phyloP scores from a whole-genome alignment of 441 rosid species.

The Metrosideros polymorpha region DNA sequence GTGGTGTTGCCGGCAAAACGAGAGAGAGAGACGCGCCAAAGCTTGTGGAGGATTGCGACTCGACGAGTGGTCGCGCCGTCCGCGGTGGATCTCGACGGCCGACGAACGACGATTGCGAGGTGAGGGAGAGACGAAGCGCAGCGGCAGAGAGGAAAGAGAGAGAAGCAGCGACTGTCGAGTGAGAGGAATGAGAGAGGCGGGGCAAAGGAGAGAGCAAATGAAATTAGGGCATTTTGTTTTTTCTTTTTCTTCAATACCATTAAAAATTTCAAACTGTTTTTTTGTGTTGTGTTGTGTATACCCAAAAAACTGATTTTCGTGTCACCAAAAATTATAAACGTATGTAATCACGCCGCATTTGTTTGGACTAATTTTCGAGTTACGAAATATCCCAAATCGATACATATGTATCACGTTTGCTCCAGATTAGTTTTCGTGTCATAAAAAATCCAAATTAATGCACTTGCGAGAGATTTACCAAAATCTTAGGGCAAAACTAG shows the following conservation, averaged over 20 bases:
- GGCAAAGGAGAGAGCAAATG: neutral
- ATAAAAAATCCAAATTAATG: rapidly evolving
- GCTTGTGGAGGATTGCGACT: neutral
- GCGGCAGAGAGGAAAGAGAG: neutral
- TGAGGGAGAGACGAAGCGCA: neutral
- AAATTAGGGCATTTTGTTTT: neutral
- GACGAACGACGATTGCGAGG: neutral
- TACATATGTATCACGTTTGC: neutral
- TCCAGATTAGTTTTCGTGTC: rapidly evolving
- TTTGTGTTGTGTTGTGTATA: too few relatives aligned
- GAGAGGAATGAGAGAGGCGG: neutral
- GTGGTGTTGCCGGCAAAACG: neutral
- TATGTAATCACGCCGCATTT: neutral
- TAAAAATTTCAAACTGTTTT: neutral
- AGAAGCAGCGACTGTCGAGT: neutral
- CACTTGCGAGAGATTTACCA: rapidly evolving
- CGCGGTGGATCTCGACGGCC: neutral
- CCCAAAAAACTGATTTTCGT: too few relatives aligned
- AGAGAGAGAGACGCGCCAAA: neutral
- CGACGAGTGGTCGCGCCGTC: neutral
- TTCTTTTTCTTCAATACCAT: neutral
- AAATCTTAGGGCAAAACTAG: neutral
- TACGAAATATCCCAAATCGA: rapidly evolving
- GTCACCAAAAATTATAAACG: neutral
- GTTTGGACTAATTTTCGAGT: neutral